phyloP scores from a whole-genome alignment of 2,329 filamentous ascomycete genomes.

The Curvularia hawaiiensis region DNA sequence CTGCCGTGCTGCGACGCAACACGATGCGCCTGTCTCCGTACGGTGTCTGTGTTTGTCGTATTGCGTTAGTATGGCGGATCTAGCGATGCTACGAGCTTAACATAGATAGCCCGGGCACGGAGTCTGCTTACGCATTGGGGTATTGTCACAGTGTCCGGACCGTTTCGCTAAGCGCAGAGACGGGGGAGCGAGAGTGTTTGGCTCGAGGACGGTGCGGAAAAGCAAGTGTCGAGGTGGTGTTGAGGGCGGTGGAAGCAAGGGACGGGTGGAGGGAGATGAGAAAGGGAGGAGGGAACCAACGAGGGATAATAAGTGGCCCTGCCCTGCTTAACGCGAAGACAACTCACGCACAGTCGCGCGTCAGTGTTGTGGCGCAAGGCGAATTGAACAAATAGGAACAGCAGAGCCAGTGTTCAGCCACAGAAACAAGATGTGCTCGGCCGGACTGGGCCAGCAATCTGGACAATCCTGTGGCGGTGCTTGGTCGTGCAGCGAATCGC shows the following conservation, averaged over 20 bases:
- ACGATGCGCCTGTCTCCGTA: conserved; percentile 45
- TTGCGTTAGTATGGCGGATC: conserved; percentile 16
- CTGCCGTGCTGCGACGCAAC: conserved; percentile 36
- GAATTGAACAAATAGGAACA: conserved; percentile 6
- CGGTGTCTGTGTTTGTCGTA: conserved; percentile 36
- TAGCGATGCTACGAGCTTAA: conserved; percentile 2
- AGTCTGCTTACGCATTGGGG: conserved; percentile 33
- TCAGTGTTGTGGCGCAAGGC: conserved; percentile 7
- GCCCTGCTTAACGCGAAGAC: conserved; percentile 5
- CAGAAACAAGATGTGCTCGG: not conserved
- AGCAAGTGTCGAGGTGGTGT: not conserved
- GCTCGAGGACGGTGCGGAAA: conserved; percentile 16
- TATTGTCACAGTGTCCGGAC: not conserved
- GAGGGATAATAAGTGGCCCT: conserved; percentile 18
- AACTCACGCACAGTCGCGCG: conserved; percentile 10
- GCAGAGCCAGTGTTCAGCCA: conserved; percentile 8
- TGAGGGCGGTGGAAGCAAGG: conserved; percentile 1
- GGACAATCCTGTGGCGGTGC: conserved; percentile 8
- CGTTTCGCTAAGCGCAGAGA: not conserved
- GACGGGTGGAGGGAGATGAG: conserved; percentile 8
- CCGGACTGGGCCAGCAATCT: not conserved
- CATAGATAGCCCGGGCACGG: conserved; percentile 13
- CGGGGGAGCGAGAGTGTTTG: conserved; percentile 14
- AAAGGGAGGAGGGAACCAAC: conserved; percentile 16
- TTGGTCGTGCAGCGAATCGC: conserved; percentile 1